Base-by-base conservation (phyloP, 2,329 filamentous ascomycete genomes). In the Alternaria metachromatica region DNA sequence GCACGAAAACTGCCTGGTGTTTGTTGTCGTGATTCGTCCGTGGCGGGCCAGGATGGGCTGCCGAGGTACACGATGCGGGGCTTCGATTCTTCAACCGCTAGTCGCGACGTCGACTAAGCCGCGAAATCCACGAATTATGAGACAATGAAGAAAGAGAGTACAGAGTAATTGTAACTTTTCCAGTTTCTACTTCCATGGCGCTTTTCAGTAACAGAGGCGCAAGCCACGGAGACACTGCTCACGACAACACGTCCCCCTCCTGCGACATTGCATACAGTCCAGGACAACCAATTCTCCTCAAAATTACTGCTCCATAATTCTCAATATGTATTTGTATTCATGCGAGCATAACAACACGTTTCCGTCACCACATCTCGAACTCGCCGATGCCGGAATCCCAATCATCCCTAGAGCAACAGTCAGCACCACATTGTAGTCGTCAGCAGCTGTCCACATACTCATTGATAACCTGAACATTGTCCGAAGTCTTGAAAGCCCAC, bases 401-500 rank as follows among this genome's bases (percentile, higher is more conserved):
- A 10, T 50, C 30, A 23, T 43, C 5, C n/a, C 58, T 55, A 23
- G 5, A 11, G 12, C 12, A 10, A 4, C 3, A 10, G 18, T 56
- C 51, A 61, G 20, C 13, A 20, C 23, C 13, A 28, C n/a, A 5
- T 18, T 21, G n/a, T 20, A 3, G 18, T 30, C 15, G 18, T 33
- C 7, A 43, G 30, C 30, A 33, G 18, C 4, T 23, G 6, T 5
- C 37, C 6, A 53, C 28, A 5, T 55, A 65, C 55, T 54, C 41
- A 5, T 55, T 20, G 13, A 69, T 37, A 2, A 66, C 12, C 10
- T 62, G 21, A 28, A 71, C 25, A 7, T 49, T 25, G 2, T 46
- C 26, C 3, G 64, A 60, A 21, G 63, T 65, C 28, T 68, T 72
- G 11, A 76, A 61, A 1, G 62, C 70, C 71, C 72, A 75, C 2